Evolutionary conservation across 2,329 filamentous ascomycete species (phyloP).

Genomic region (Lachnellula willkommii): DNA sequence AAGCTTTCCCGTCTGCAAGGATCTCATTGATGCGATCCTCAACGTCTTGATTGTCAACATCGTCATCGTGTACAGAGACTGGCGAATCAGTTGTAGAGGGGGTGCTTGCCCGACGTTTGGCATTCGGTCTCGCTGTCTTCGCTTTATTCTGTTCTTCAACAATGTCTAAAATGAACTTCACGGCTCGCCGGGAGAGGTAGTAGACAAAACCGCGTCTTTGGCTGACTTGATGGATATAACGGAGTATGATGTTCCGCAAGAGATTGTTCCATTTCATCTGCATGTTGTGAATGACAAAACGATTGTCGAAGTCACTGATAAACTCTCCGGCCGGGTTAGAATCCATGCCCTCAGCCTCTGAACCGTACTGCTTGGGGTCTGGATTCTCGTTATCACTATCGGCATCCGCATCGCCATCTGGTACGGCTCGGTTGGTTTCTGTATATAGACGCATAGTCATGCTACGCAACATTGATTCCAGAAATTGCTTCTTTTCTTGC

Average conservation of each 20-base stretch:
- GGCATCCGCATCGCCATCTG: conserved; percentile 32
- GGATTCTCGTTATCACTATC: conserved; percentile 33
- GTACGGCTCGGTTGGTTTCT: conserved; percentile 22
- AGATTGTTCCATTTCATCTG: conserved; percentile 99
- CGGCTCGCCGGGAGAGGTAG: conserved; percentile 89
- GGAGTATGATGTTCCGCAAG: conserved; percentile 88
- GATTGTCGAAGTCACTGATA: conserved; percentile 92
- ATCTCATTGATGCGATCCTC: conserved; percentile 84
- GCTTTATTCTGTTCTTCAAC: conserved; percentile 83
- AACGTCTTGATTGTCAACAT: conserved; percentile 53
- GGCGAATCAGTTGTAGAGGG: conserved; percentile 23
- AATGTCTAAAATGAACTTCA: conserved; percentile 97
- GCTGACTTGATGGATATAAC: conserved; percentile 95
- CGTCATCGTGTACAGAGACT: conserved; percentile 12
- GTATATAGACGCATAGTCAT: conserved; percentile 30
- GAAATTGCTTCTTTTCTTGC: conserved; percentile 51
- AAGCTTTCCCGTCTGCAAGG: conserved; percentile 75
- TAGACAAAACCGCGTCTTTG: conserved; percentile 95
- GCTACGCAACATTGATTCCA: conserved; percentile 49
- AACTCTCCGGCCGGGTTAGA: conserved; percentile 72
- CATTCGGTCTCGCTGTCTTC: conserved; percentile 28
- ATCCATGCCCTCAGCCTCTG: conserved; percentile 51
- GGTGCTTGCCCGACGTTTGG: conserved; percentile 29
- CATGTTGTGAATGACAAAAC: conserved; percentile 96
- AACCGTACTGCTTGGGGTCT: conserved; percentile 32